Evolutionary conservation across 2,329 filamentous ascomycete genomes (phyloP), one percentile per base, ranked within the genome.

Genomic region (Beauveria asiatica): DNA sequence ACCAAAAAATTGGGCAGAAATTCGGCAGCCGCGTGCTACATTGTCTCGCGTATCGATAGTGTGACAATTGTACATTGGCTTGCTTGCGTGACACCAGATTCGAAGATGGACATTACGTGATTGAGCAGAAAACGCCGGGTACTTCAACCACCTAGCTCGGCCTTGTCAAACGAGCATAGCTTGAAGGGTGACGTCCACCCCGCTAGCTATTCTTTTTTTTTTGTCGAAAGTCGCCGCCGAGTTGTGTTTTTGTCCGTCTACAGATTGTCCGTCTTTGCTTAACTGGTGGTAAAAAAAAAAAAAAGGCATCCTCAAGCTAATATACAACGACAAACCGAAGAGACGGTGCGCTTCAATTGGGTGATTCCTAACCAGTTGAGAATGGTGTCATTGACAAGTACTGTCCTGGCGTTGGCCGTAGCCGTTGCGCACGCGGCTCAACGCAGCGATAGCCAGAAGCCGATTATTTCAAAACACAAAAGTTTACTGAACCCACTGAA

Each of bases 401-500:
- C 16, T n/a, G 45, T 44, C 11, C n/a, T 56, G 21, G 44, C 45
- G 23, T 37, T 55, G 23, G 45, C 52, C n/a, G 19, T 56, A 27
- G 51, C 23, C 17, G 37, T 16, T n/a, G 52, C 45, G 11, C 37
- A 49, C 23, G 33, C 44, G 8, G 59, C 37, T n/a, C 11, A 46
- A n/a, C 19, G 5, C 19, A 17, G 33, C 23, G 37, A 41, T n/a
- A 55, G 59, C 30, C 59, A 60, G 45, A 60, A 60, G 37, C 59
- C 51, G 19, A 25, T 60, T 33, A 10, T 21, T 3, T 21, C 45
- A 37, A 52, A 45, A 9, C 52, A 50, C 19, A 33, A 9, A 23
- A 30, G n/a, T 23, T 13, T 50, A 17, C n/a, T 10, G 11, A 62
- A 63, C 50, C 65, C 64, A 0, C 55, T 67, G 21, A 64, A 59